Percentiles rank a stretch among this genome's conserved stretches.
Conservation (phyloP, 345 rosid species). For the Ceriops zippeliana region DNA sequence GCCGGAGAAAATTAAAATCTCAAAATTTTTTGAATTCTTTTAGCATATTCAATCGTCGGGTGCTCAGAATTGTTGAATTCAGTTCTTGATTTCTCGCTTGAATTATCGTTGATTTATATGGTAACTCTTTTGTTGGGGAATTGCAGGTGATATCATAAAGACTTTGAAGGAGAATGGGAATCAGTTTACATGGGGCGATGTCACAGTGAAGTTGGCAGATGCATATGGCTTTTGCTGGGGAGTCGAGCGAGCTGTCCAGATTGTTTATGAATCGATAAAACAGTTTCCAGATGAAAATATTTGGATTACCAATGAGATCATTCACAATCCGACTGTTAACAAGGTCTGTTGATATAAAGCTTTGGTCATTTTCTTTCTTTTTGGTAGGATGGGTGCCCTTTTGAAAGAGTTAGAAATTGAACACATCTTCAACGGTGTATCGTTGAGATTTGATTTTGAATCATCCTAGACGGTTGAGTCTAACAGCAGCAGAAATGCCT, state of each 20-base stretch:
- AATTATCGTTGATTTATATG: background rate
- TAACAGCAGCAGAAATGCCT: too few species aligned
- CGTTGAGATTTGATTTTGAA: too few species aligned
- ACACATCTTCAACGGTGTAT: too few species aligned
- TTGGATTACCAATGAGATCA: conserved; percentile 93
- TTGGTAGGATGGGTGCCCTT: background rate
- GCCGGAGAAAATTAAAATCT: too few species aligned
- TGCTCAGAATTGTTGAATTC: background rate
- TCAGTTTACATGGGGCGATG: conserved; percentile 75
- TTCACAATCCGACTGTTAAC: conserved; percentile 92
- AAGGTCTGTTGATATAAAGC: conserved; percentile 38
- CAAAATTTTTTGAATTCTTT: background rate
- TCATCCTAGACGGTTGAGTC: too few species aligned
- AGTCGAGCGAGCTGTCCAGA: conserved; percentile 94
- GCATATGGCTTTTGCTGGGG: conserved; percentile 95
- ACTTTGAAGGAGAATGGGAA: conserved; percentile 74
- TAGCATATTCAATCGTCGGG: background rate
- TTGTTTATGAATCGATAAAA: conserved; percentile 89
- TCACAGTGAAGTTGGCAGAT: conserved; percentile 81
- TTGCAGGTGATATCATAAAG: conserved; percentile 71
- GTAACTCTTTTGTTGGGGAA: background rate
- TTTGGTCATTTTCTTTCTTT: background rate
- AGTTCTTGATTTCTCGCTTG: background rate
- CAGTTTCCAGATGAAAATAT: conserved; percentile 75
- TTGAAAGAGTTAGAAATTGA: too few species aligned